Conservation (phyloP, 2,329 filamentous ascomycete species). For the Penicillium sclerotiorum region DNA sequence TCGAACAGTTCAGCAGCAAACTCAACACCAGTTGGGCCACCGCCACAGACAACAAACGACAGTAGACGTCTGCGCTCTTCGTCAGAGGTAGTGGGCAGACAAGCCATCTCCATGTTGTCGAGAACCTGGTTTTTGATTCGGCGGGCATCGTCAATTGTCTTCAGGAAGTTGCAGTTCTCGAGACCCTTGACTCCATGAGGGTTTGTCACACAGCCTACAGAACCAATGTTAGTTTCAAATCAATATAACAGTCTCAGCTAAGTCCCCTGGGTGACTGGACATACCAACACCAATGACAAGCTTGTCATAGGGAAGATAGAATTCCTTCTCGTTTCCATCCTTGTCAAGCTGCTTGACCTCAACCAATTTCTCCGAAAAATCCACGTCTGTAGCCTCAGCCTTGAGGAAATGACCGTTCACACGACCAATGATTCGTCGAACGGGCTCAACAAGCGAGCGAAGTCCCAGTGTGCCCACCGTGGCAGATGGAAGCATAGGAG, state of each 20-base stretch:
- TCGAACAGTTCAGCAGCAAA: slow-evolving; percentile 97
- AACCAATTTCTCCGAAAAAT: slow-evolving; percentile 87
- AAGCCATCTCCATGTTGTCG: slow-evolving; percentile 85
- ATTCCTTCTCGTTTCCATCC: slow-evolving; percentile 72
- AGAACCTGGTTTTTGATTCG: slow-evolving; percentile 86
- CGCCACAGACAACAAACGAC: slow-evolving; percentile 94
- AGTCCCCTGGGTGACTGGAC: slow-evolving; percentile 20
- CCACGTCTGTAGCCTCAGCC: slow-evolving; percentile 82
- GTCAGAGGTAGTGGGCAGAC: slow-evolving; percentile 87
- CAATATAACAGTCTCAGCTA: not conserved
- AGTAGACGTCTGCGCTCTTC: slow-evolving; percentile 83
- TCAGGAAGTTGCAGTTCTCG: slow-evolving; percentile 91
- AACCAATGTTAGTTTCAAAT: slow-evolving; percentile 10
- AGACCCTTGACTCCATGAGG: slow-evolving; percentile 94
- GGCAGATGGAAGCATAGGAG: slow-evolving; percentile 94
- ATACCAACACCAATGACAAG: slow-evolving; percentile 81
- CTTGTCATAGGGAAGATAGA: slow-evolving; percentile 98
- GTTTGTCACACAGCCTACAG: slow-evolving; percentile 77
- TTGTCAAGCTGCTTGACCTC: slow-evolving; percentile 77
- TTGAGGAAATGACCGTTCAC: slow-evolving; percentile 88
- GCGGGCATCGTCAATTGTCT: slow-evolving; percentile 90
- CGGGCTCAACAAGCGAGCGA: slow-evolving; percentile 87
- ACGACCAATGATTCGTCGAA: slow-evolving; percentile 77
- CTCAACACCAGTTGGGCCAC: slow-evolving; percentile 94
- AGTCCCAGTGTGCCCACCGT: slow-evolving; percentile 94